These are phyloP conservation scores for Trichophyton schoenleinii DNA, from an alignment of 2,329 filamentous ascomycete genomes.

Conservation along the genomic window DNA sequence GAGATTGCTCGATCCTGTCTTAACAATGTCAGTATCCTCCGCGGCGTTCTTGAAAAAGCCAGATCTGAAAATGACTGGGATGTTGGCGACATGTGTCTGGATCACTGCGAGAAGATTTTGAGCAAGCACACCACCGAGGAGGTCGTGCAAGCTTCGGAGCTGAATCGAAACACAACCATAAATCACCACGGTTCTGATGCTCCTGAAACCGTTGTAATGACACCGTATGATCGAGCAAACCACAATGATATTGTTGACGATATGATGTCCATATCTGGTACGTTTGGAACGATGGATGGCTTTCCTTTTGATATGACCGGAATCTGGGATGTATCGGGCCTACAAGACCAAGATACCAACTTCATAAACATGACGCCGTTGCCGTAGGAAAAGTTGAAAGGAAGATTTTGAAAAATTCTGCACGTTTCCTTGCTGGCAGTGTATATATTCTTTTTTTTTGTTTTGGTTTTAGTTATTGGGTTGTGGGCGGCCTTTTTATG, in stretches of 20 bases:
- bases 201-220: constrained; percentile 24
- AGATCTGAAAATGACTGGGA: constrained; percentile 43
- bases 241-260: constrained; percentile 36
- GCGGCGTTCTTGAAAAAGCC: constrained; percentile 36
- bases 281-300: constrained; percentile 35
- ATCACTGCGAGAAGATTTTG: constrained; percentile 37
- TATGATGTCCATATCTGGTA: constrained; percentile 36
- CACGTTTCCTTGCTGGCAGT: background rate
- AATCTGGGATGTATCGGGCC: constrained; percentile 34
- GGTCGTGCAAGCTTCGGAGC: background rate
- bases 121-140: constrained; percentile 22
- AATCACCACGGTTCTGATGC: constrained; percentile 7
- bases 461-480: no score
- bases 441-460: background rate
- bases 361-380: constrained; percentile 9
- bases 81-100: constrained; percentile 42
- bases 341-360: constrained; percentile 12
- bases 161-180: background rate
- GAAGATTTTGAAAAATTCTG: background rate
- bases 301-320: constrained; percentile 37
- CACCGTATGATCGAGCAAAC: constrained; percentile 32
- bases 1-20: constrained; percentile 36
- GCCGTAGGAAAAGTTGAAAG: background rate
- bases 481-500: background rate
- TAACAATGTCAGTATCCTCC: constrained; percentile 36